Conservation (phyloP, 306 rosid species). For the Nissolia schottii region DNA sequence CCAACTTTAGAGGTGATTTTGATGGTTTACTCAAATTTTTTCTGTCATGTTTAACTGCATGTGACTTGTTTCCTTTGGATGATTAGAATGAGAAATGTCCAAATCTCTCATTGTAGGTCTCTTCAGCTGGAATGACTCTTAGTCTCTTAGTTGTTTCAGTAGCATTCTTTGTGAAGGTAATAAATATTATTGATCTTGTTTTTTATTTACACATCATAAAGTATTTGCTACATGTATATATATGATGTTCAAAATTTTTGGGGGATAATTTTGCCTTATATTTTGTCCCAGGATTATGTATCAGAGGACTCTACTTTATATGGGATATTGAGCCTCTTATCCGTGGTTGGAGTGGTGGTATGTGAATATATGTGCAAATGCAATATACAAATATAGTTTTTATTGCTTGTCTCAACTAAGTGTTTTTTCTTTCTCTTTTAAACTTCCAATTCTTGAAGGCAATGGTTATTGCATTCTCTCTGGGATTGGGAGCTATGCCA, state of each 20-base stretch:
- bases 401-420: conserved; percentile 11
- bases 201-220: not conserved
- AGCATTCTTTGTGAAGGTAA: conserved; percentile 77
- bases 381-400: not conserved
- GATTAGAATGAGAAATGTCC: not conserved
- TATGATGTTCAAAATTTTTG: no score
- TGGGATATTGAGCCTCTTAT: conserved; percentile 42
- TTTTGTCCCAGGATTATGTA: conserved; percentile 43
- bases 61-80: conserved; percentile 16
- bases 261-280: not conserved
- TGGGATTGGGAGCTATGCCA: conserved; percentile 96
- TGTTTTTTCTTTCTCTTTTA: not conserved
- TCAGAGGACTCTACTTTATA: conserved; percentile 45
- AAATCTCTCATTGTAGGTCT: conserved; percentile 53
- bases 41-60: conserved; percentile 4
- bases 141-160: conserved; percentile 71
- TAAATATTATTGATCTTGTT: not conserved
- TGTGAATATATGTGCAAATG: conserved; percentile 25
- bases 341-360: conserved; percentile 91
- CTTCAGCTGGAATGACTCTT: conserved; percentile 70
- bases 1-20: no score
- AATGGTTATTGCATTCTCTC: conserved; percentile 77
- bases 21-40: no score
- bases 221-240: not conserved
- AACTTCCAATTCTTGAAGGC: conserved; percentile 49